Base-by-base conservation (phyloP, 345 rosid species). In the Populus pruinosa region DNA sequence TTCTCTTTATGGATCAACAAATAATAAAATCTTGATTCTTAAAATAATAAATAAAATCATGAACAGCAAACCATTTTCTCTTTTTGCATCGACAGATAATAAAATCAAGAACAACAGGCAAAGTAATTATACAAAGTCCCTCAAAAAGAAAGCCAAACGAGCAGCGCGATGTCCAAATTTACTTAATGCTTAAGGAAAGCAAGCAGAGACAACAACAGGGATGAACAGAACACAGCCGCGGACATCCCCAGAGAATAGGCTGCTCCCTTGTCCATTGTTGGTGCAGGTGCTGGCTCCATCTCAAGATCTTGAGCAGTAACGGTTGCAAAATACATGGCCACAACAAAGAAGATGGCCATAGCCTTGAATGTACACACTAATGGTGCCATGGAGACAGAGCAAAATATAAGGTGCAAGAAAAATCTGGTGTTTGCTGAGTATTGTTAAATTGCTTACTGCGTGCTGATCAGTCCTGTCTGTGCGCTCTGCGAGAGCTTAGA, bases 151-250 rank as follows among this genome's bases (percentile, higher is more conserved):
- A 21, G 63, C n/a, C 27, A 56, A 56, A 8, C 13, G 13, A 56
- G n/a, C 25, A 55, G 23, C 23, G 21, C n/a, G 11, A 55, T 8
- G 23, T 16, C 21, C 20, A 50, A 50, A 17, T 5, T 11, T 0
- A 21, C 9, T 25, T 20, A 63, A 36, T 62, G 55, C 38, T 41
- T 74, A 41, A 44, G 27, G 53, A 79, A 8, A 43, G 69, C 61
- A 41, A 41, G 71, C 25, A 9, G n/a, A 2, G 87, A 86, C 14
- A 84, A 69, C 56, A 86, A 18, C n/a, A 87, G 29, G 3, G 87
- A 82, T 27, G 84, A 80, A 67, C 84, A 82, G 11, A 84, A 59
- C 4, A 80, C 59, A 36, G 86, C 89, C 1, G 69, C 87, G 3
- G n/a, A 82, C 4, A 71, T 33, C 5, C 69, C 76, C 21, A 79